Conservation (phyloP, 2,329 filamentous ascomycete genomes). For the Stemphylium vesicarium region DNA sequence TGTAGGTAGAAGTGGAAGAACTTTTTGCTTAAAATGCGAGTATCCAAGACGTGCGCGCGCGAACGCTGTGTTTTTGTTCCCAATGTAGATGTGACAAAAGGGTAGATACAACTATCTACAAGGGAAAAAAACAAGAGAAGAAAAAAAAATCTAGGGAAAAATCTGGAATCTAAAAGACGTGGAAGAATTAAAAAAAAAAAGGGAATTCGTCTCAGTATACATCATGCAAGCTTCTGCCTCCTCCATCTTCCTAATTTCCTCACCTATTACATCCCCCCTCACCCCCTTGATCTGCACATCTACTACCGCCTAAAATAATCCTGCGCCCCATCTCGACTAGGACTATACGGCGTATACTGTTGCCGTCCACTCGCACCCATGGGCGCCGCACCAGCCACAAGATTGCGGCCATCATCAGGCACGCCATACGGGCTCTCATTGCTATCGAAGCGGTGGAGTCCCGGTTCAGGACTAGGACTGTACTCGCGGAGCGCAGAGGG, state of each 20-base stretch:
- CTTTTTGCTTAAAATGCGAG: too few species aligned
- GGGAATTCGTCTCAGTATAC: constrained; percentile 11
- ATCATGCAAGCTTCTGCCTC: too few species aligned
- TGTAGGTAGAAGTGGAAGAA: too few species aligned
- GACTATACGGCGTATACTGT: constrained; percentile 40
- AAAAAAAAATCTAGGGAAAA: not conserved
- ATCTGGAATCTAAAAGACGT: too few species aligned
- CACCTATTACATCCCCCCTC: too few species aligned
- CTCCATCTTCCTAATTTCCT: too few species aligned
- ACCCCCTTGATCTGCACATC: not conserved
- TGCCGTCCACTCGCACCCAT: constrained; percentile 30
- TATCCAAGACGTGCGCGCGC: too few species aligned
- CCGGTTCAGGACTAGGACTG: constrained; percentile 46
- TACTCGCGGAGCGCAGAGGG: constrained; percentile 51
- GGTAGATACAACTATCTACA: too few species aligned
- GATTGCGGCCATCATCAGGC: constrained; percentile 26
- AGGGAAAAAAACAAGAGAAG: not conserved
- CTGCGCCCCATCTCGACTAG: constrained; percentile 25
- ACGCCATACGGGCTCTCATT: constrained; percentile 34
- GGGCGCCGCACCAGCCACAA: constrained; percentile 42
- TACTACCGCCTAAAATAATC: constrained; percentile 31
- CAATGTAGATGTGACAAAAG: too few species aligned
- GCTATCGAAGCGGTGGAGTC: constrained; percentile 28
- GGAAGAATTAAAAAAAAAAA: not conserved
- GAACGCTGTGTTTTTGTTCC: too few species aligned